Evolutionary conservation across 2,329 filamentous ascomycete species (phyloP), one percentile per base, ranked within the genome.

Genomic region (Periconia sp.): DNA sequence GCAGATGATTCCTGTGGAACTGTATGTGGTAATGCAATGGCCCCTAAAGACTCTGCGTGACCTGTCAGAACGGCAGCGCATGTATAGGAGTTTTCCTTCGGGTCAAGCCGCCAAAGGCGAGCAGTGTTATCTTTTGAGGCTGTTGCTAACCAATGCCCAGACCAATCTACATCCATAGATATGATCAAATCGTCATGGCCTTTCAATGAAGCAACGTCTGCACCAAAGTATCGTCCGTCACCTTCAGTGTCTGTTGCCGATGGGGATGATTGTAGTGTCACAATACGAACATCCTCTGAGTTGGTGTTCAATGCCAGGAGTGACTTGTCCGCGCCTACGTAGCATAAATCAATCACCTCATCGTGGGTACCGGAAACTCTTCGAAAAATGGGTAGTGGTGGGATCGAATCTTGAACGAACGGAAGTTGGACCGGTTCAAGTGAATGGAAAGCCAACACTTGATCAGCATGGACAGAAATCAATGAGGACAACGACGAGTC

Each of bases 121-220:
- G 93, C 94, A 2, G 90, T 94, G 68, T 97, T 99, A 72, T 99
- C 94, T 76, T 99, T 99, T 19, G 94, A 91, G 49, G 93, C 94
- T 1, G 94, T 97, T 13, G 89, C 93, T 40, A 99, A 84, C 94
- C 94, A 99, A 71, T 94, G 87, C 0, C 95, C 95, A 10, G 94
- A 97, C 91, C 92, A 96, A 75, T 99, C 94, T 2, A 91, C 87
- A 70, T 97, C 92, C 41, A 99, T 79, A 54, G 92, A 92, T 63
- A 99, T 96, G 55, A 99, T 90, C 48, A 99, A 97, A 63, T 99
- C 94, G 47, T 92, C 87, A 63, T 99, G 94, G 1, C 94, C 94
- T 68, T 90, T 91, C 1, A 99, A 81, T 20, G 94, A 79, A 2
- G 87, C 90, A 40, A 96, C 82, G 66, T 99, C 94, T 55, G 92